Conservation (phyloP, 129 eudicot species). For the Sambucus nigra region DNA sequence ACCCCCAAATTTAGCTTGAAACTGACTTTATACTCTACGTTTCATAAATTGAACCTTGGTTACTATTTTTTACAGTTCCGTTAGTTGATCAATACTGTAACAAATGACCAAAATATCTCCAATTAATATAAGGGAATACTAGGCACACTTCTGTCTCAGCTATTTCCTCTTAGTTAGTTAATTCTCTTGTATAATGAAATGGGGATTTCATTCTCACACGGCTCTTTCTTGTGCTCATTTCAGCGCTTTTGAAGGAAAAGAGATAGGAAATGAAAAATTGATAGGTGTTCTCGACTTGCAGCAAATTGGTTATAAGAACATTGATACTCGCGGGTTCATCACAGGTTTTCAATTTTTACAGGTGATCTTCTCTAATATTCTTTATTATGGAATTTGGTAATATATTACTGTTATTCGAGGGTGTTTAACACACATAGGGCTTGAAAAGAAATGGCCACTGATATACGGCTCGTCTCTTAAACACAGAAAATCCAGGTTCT, state of each 20-base stretch:
- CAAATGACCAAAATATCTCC: too few species aligned
- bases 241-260: slow-evolving; percentile 58
- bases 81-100: too few species aligned
- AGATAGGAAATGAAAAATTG: slow-evolving; percentile 64
- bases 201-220: background rate
- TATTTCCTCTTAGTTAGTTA: background rate
- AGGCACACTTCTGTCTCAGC: background rate
- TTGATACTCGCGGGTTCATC: slow-evolving; percentile 65
- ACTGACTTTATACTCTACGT: too few species aligned
- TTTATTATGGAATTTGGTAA: background rate
- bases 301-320: slow-evolving; percentile 40
- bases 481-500: background rate
- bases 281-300: slow-evolving; percentile 49
- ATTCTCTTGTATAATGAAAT: background rate
- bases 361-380: slow-evolving; percentile 24
- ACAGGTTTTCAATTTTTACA: slow-evolving; percentile 78
- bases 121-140: too few species aligned
- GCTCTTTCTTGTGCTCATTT: slow-evolving; percentile 21
- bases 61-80: too few species aligned
- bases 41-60: too few species aligned
- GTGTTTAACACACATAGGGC: background rate
- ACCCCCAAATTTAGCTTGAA: too few species aligned
- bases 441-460: background rate
- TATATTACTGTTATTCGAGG: background rate
- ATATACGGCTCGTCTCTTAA: background rate